Evolutionary conservation across 179 eudicot species (phyloP), one percentile per base, ranked within the genome.

Genomic region (Silene coronaria): DNA sequence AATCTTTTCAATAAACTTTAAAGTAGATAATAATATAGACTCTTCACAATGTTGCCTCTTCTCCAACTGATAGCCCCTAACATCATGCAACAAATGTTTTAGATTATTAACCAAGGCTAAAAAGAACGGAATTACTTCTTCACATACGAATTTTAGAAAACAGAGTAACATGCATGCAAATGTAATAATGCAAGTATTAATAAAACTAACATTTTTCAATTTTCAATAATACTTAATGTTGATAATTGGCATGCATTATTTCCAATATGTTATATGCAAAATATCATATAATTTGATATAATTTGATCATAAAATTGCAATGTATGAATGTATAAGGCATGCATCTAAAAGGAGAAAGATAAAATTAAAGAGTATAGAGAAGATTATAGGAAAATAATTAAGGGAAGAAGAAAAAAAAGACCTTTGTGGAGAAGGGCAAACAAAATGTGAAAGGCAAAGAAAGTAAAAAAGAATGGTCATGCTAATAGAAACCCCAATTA

Each of bases 361-460:
- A 42, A n/a, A n/a, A n/a, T n/a, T n/a, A n/a, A 42, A 53, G 58
- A 3, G n/a, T n/a, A 53, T 14, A 53, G 21, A 17, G 21, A 53
- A 8, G 21, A 53, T 53, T 17, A 53, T 14, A 53, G 58, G 17
- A 36, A 32, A 60, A 11, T 17, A 22, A 21, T 19, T 1, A 3
- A 11, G 63, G 8, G 55, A 62, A 72, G 30, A 8, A 13, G 68
- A n/a, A 74, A 60, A 74, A 60, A 19, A 7, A 48, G 42, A 81
- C 84, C 84, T 82, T 16, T 22, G 64, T 46, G 82, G 84, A 82
- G 82, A 82, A 82, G 84, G 84, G 82, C 84, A 82, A 62, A 51
- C 53, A 17, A 67, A 78, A 42, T 82, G 16, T 71, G 30, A 59
- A 70, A 75, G 48, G 70, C 67, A 66, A 75, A 59, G 67, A 63